A percentile compares a stretch with the other conserved stretches of the same genome.
phyloP scores from a whole-genome alignment of 2,329 filamentous ascomycete genomes.

The Pochonia chlamydosporia region DNA sequence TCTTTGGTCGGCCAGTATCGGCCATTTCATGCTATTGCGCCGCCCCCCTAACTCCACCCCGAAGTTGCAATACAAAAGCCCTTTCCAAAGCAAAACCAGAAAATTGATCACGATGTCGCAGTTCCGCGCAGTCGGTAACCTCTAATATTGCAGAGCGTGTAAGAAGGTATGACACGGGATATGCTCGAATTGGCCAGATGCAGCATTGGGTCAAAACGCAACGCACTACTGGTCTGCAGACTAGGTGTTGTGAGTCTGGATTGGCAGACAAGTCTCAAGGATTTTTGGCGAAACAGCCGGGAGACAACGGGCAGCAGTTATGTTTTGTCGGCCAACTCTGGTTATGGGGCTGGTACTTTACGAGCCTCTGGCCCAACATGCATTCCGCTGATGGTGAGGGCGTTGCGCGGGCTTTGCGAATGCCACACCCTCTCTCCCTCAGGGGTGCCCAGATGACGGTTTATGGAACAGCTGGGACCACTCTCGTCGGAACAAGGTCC shows the following conservation, averaged over 20 bases:
- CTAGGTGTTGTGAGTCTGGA: background rate
- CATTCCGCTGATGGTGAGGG: background rate
- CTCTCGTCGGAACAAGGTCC: background rate
- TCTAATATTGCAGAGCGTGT: conserved; percentile 3
- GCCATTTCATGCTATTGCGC: background rate
- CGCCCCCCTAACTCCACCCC: background rate
- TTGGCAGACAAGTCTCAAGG: background rate
- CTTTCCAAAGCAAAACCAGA: background rate
- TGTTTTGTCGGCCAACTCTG: background rate
- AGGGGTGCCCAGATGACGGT: background rate
- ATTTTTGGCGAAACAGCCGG: background rate
- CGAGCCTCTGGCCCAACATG: background rate
- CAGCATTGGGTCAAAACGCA: background rate
- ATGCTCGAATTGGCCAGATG: background rate
- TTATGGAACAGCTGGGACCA: background rate
- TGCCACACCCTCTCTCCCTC: background rate
- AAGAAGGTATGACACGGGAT: background rate
- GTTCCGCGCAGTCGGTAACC: conserved; percentile 11
- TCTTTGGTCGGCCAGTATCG: background rate
- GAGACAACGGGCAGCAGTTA: background rate
- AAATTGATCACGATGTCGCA: conserved; percentile 2
- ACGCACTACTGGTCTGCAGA: background rate
- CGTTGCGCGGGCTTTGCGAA: background rate
- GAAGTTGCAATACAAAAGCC: conserved; percentile 7
- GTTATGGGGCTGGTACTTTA: background rate